phyloP scores from a whole-genome alignment of 176 grass and related monocot genomes.

The Oryza australiensis region DNA sequence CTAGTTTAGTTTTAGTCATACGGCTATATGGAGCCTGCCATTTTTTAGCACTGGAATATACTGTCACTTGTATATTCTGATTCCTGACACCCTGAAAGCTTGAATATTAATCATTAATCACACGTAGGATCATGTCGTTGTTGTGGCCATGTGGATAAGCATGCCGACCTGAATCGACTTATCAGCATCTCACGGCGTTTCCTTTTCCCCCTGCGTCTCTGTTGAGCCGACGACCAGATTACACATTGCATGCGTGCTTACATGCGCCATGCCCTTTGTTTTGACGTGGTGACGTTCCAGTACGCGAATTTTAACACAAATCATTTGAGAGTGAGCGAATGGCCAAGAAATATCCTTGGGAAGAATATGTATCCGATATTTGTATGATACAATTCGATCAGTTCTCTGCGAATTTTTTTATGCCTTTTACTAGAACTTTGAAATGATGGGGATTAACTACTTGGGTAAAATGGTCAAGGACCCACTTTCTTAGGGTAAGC shows the following conservation, averaged over 20 bases:
- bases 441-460: neutral
- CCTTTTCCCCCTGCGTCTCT: neutral
- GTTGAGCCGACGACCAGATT: neutral
- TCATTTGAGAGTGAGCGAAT: neutral
- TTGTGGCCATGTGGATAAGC: conserved; percentile 23
- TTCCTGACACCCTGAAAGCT: neutral
- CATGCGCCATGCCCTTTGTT: neutral
- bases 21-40: neutral
- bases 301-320: neutral
- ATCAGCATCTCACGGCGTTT: conserved; percentile 26
- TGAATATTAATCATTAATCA: neutral
- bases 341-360: too few species aligned
- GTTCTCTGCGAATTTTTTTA: too few species aligned
- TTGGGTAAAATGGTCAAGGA: neutral
- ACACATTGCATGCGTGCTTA: neutral
- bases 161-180: neutral
- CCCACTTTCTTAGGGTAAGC: neutral
- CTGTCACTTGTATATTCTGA: neutral
- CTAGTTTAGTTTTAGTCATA: too few species aligned
- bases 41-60: neutral
- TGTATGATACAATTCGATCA: too few species aligned
- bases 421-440: too few species aligned
- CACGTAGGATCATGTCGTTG: conserved; percentile 10
- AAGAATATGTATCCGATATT: too few species aligned
- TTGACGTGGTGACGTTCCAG: conserved; percentile 6